Evolutionary conservation across 371 early-diverging fungal genomes (phyloP).

Genomic region (Mortierella sp.): DNA sequence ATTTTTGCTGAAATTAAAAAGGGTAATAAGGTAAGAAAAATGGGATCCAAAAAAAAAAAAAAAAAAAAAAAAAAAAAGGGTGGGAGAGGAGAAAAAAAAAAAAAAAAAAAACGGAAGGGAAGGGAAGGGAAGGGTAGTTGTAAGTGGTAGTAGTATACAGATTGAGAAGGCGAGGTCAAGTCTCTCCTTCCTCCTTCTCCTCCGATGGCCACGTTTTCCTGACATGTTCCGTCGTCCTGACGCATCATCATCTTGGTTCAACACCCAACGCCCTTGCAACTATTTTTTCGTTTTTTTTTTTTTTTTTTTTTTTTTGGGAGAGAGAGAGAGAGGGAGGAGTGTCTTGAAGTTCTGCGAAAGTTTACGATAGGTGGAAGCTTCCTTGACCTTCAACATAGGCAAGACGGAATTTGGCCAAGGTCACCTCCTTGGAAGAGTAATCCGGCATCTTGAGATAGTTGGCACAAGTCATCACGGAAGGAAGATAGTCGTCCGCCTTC

Average conservation of each 20-base stretch:
- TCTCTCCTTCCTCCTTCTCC: no score
- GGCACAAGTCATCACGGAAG: constrained; percentile 96
- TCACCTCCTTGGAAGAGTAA: constrained; percentile 77
- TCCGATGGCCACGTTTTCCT: neutral
- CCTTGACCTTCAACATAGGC: constrained; percentile 91
- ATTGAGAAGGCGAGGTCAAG: no score
- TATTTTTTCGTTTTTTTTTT: no score
- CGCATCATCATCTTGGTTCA: no score
- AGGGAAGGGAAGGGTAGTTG: no score
- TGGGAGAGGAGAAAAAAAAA: neutral
- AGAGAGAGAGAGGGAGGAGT: neutral
- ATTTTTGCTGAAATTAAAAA: neutral
- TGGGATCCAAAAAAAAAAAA: neutral
- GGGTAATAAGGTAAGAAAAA: neutral
- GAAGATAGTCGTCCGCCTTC: constrained; percentile 85
- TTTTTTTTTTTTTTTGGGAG: no score
- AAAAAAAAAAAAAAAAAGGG: neutral
- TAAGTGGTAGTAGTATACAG: no score
- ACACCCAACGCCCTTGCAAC: no score
- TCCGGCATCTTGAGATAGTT: constrained; percentile 95
- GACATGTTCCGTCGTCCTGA: no score
- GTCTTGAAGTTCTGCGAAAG: neutral
- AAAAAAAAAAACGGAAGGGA: neutral
- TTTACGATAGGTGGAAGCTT: constrained; percentile 84
- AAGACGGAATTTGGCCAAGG: constrained; percentile 70